These are phyloP conservation scores for Xylaria hypoxylon DNA, from an alignment of 2,329 filamentous ascomycete species.

Conservation along the genomic window DNA sequence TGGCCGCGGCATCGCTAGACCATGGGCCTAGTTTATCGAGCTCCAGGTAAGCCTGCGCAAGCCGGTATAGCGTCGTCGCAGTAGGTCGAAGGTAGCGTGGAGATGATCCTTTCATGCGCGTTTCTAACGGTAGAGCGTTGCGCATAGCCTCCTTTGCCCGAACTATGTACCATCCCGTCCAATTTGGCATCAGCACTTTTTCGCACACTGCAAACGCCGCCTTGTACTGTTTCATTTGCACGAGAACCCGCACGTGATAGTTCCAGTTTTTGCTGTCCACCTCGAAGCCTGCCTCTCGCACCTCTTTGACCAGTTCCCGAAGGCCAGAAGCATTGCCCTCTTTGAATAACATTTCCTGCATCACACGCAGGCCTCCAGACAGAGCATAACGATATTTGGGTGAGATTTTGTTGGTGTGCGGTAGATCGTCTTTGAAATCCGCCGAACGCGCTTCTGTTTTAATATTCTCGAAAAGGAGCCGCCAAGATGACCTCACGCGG, in stretches of 20 bases:
- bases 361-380: slow-evolving; percentile 60
- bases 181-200: slow-evolving; percentile 79
- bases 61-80: slow-evolving; percentile 60
- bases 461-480: slow-evolving; percentile 66
- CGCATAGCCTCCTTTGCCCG: slow-evolving; percentile 46
- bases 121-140: slow-evolving; percentile 53
- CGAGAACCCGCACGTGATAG: slow-evolving; percentile 75
- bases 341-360: slow-evolving; percentile 60
- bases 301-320: slow-evolving; percentile 62
- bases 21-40: slow-evolving; percentile 61
- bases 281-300: slow-evolving; percentile 75
- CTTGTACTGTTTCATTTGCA: slow-evolving; percentile 66
- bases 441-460: slow-evolving; percentile 56
- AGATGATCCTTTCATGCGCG: slow-evolving; percentile 55
- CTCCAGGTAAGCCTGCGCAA: slow-evolving; percentile 63
- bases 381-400: slow-evolving; percentile 65
- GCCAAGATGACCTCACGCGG: slow-evolving; percentile 75
- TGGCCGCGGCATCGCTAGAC: slow-evolving; percentile 59
- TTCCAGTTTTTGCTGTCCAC: slow-evolving; percentile 87
- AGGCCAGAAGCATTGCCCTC: slow-evolving; percentile 60
- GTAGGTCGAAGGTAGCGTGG: slow-evolving; percentile 56
- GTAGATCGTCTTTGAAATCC: slow-evolving; percentile 39
- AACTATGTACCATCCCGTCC: slow-evolving; percentile 74
- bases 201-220: slow-evolving; percentile 83
- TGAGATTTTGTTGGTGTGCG: slow-evolving; percentile 58